A percentile compares a stretch with the other conserved stretches of the same genome.
Conservation (phyloP, 192 early-diverging fungal species). For the Linnemannia schmuckeri region DNA sequence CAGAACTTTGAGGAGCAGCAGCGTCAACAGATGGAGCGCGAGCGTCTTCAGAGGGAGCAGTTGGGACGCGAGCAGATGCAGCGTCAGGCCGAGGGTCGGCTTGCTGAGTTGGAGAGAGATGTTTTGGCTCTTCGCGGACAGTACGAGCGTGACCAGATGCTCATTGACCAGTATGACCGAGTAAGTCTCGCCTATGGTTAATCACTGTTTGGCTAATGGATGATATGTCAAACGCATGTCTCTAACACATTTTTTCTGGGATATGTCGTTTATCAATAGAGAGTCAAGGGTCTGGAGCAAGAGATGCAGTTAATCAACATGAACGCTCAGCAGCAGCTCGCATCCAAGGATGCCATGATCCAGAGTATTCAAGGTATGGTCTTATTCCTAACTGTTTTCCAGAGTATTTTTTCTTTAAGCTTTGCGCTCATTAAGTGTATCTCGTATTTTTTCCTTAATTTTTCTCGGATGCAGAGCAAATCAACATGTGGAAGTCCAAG, state of each 20-base stretch:
- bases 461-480: conserved; percentile 73
- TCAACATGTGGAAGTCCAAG: conserved; percentile 97
- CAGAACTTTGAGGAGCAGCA: conserved; percentile 84
- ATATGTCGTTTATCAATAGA: conserved; percentile 54
- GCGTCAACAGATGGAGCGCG: conserved; percentile 76
- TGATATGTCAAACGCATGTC: too few species aligned
- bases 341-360: conserved; percentile 88
- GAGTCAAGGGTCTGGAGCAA: conserved; percentile 87
- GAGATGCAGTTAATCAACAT: conserved; percentile 82
- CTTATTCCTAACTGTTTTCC: not conserved
- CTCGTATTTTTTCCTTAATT: not conserved
- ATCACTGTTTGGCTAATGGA: not conserved
- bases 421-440: not conserved
- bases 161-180: conserved; percentile 89
- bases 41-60: conserved; percentile 81
- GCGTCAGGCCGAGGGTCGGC: conserved; percentile 80
- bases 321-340: conserved; percentile 78
- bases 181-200: conserved; percentile 40
- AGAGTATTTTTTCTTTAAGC: not conserved
- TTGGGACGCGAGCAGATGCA: conserved; percentile 86
- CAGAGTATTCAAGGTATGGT: conserved; percentile 80
- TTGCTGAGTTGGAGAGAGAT: conserved; percentile 86
- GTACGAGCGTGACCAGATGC: conserved; percentile 85
- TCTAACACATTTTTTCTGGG: not conserved
- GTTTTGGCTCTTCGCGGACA: conserved; percentile 82